These are phyloP conservation scores for Schizochytrium sp. DNA, from an alignment of 108 stramenopile genomes.

Conservation along the genomic window DNA sequence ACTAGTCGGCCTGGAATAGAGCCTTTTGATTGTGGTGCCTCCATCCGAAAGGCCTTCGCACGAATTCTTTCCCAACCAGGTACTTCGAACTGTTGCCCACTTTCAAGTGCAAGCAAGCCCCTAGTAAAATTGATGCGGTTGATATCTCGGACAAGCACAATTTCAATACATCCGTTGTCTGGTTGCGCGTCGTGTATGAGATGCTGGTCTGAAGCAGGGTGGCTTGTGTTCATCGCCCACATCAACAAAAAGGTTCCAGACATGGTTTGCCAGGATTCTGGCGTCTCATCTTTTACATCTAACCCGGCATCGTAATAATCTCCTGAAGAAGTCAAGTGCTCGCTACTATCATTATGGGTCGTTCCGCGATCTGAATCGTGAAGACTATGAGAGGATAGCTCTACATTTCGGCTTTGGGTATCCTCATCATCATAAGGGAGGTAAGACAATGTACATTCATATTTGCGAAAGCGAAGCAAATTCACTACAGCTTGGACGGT, in stretches of 20 bases:
- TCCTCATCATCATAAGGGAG: background rate
- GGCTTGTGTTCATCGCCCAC: conserved; percentile 9
- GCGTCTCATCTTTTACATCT: background rate
- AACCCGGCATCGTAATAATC: conserved; percentile 19
- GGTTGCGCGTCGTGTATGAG: background rate
- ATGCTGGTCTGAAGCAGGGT: background rate
- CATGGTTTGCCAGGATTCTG: background rate
- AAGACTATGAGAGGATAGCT: too few species aligned
- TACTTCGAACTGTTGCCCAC: conserved; percentile 5
- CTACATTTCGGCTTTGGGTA: background rate
- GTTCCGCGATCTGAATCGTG: too few species aligned
- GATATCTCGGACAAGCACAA: background rate
- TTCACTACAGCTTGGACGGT: background rate
- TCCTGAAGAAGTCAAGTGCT: background rate
- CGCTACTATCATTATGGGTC: too few species aligned
- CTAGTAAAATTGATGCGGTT: background rate
- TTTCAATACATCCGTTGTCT: conserved; percentile 41
- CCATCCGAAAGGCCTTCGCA: conserved; percentile 10
- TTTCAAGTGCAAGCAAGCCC: conserved; percentile 4
- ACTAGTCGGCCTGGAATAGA: conserved; percentile 1
- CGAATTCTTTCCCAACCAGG: conserved; percentile 15
- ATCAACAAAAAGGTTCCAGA: background rate
- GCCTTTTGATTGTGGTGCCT: background rate
- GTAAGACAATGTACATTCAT: background rate
- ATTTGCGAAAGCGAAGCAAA: background rate